These are phyloP conservation scores for Tylopilus sp. DNA, from an alignment of 1,284 basidiomycete genomes.

Conservation along the genomic window DNA sequence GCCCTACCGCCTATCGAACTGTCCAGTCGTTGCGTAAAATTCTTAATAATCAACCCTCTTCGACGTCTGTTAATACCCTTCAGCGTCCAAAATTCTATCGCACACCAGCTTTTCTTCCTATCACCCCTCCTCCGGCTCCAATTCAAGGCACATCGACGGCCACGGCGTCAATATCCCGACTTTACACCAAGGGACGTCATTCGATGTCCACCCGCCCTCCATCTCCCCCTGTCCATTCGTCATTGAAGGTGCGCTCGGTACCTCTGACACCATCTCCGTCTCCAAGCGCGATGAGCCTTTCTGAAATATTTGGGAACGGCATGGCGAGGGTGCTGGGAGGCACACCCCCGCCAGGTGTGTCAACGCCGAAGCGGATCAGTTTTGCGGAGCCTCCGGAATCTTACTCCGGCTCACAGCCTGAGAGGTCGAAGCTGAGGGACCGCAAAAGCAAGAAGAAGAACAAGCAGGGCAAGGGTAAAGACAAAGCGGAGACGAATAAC, in stretches of 20 bases:
- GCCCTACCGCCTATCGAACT: conserved; percentile 54
- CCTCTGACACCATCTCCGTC: conserved; percentile 34
- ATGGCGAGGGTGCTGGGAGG: conserved; percentile 29
- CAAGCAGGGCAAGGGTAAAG: conserved; percentile 21
- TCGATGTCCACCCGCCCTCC: conserved; percentile 53
- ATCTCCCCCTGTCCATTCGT: conserved; percentile 51
- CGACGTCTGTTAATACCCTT: conserved; percentile 20
- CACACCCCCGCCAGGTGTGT: conserved; percentile 32
- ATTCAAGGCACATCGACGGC: conserved; percentile 60
- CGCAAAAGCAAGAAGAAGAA: conserved; percentile 28
- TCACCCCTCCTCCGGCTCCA: conserved; percentile 49
- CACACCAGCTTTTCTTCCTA: conserved; percentile 31
- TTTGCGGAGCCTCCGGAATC: conserved; percentile 71
- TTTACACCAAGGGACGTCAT: conserved; percentile 68
- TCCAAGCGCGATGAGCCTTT: conserved; percentile 32
- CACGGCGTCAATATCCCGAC: conserved; percentile 67
- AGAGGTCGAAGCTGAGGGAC: conserved; percentile 26
- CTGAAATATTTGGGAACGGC: conserved; percentile 30
- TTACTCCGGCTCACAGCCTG: conserved; percentile 35
- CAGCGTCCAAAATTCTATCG: conserved; percentile 10
- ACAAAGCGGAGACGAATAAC: conserved; percentile 31
- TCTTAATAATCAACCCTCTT: conserved; percentile 51
- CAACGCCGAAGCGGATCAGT: conserved; percentile 73
- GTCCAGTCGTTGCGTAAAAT: conserved; percentile 66
- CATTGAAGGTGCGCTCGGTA: conserved; percentile 42